Evolutionary conservation across 169 alveolate species (phyloP).

Genomic region (Plasmodium yoelii): DNA sequence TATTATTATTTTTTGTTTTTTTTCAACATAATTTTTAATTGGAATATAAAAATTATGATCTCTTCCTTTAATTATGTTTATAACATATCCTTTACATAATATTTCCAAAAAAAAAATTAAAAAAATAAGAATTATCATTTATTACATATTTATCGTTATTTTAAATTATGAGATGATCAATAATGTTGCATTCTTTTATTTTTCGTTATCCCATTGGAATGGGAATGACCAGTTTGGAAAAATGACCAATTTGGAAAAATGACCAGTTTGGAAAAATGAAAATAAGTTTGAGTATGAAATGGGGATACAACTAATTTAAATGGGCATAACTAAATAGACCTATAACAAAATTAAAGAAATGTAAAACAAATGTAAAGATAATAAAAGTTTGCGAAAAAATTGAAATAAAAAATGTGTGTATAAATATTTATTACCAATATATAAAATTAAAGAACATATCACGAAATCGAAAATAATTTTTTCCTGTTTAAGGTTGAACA

Average conservation of each 20-base stretch:
- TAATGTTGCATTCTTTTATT: too few relatives aligned
- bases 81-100: conserved; percentile 26
- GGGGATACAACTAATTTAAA: conserved; percentile 19
- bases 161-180: too few relatives aligned
- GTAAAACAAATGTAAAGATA: not conserved
- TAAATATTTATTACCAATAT: conserved; percentile 36
- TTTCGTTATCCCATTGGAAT: too few relatives aligned
- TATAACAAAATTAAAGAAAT: not conserved
- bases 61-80: not conserved
- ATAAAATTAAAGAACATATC: conserved; percentile 43
- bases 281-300: not conserved
- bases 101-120: not conserved
- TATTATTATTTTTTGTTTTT: not conserved
- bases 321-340: conserved; percentile 70
- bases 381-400: not conserved
- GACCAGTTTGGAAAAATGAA: not conserved
- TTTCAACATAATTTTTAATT: not conserved
- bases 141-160: conserved; percentile 3
- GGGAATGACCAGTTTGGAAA: not conserved
- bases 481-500: conserved; percentile 58
- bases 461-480: conserved; percentile 72
- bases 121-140: conserved; percentile 22
- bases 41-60: not conserved
- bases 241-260: not conserved
- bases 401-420: not conserved